Percentiles rank a stretch among this genome's conserved stretches.
These are phyloP conservation scores for Candida buenavistaensis DNA, from an alignment of 1,139 yeast species.

Conservation along the genomic window DNA sequence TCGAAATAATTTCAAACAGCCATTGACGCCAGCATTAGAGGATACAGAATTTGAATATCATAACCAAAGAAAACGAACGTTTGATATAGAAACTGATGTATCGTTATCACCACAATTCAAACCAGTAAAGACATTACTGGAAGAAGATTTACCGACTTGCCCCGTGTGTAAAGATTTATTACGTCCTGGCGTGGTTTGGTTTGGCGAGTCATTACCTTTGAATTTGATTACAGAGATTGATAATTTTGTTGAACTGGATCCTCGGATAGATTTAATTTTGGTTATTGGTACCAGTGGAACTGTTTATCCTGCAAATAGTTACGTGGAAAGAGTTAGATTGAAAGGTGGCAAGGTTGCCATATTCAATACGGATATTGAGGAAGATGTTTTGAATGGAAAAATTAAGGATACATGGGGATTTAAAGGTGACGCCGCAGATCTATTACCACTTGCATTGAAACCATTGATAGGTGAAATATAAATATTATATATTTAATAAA, in stretches of 20 bases:
- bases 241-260: slow-evolving; percentile 55
- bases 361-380: slow-evolving; percentile 68
- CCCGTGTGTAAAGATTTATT: slow-evolving; percentile 64
- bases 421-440: slow-evolving; percentile 75
- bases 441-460: slow-evolving; percentile 65
- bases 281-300: slow-evolving; percentile 86
- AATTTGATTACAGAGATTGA: slow-evolving; percentile 65
- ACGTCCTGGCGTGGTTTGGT: slow-evolving; percentile 93
- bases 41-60: slow-evolving; percentile 36
- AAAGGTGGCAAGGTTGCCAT: slow-evolving; percentile 84
- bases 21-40: slow-evolving; percentile 60
- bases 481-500: neutral
- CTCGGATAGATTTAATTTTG: slow-evolving; percentile 65
- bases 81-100: slow-evolving; percentile 3
- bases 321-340: slow-evolving; percentile 70
- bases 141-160: slow-evolving; percentile 67
- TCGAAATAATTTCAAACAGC: slow-evolving; percentile 52
- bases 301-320: slow-evolving; percentile 91
- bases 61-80: slow-evolving; percentile 16
- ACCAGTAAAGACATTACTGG: slow-evolving; percentile 49
- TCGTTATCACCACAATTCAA: slow-evolving; percentile 43
- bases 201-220: slow-evolving; percentile 80
- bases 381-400: slow-evolving; percentile 38
- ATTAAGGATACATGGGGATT: slow-evolving; percentile 64
- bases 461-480: slow-evolving; percentile 39